Conservation (phyloP, 768 basidiomycete species). For the Podaxis rugospora region DNA sequence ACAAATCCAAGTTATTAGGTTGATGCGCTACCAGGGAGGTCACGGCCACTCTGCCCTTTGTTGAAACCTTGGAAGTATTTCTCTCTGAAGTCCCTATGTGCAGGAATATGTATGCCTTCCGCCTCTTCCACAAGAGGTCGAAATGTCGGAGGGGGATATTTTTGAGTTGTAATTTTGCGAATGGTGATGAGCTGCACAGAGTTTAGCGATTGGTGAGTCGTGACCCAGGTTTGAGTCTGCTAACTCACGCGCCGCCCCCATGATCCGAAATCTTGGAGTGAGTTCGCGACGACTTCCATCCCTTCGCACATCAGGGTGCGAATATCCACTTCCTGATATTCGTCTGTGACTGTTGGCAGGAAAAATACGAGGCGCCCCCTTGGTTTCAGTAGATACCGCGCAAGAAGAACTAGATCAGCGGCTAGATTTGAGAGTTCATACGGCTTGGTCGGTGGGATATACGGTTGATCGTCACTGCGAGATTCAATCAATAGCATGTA, state of each 20-base stretch:
- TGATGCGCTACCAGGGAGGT: background rate
- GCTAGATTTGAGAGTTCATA: slow-evolving; percentile 89
- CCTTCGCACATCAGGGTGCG: slow-evolving; percentile 75
- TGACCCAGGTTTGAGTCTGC: background rate
- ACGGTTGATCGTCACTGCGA: slow-evolving; percentile 58
- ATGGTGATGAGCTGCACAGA: slow-evolving; percentile 82
- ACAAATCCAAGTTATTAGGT: background rate
- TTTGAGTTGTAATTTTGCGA: slow-evolving; percentile 51
- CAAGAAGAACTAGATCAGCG: slow-evolving; percentile 73
- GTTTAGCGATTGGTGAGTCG: background rate
- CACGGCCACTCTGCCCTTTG: slow-evolving; percentile 12
- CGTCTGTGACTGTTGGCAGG: slow-evolving; percentile 87
- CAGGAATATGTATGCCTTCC: slow-evolving; percentile 50
- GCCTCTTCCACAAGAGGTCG: slow-evolving; percentile 21
- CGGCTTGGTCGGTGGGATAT: slow-evolving; percentile 86
- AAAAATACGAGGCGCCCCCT: slow-evolving; percentile 93
- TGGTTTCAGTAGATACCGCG: slow-evolving; percentile 81
- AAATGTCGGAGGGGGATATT: slow-evolving; percentile 54
- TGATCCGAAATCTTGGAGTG: slow-evolving; percentile 88
- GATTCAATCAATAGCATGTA: background rate
- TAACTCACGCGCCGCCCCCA: slow-evolving; percentile 86
- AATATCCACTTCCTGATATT: slow-evolving; percentile 86
- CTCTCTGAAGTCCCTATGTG: slow-evolving; percentile 84
- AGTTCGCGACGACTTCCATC: slow-evolving; percentile 86
- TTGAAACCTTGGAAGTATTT: slow-evolving; percentile 87